Percentiles rank a stretch among this genome's conserved stretches.
Evolutionary conservation across 2,329 filamentous ascomycete genomes (phyloP).

Genomic region (Harringtonia aguacate): DNA sequence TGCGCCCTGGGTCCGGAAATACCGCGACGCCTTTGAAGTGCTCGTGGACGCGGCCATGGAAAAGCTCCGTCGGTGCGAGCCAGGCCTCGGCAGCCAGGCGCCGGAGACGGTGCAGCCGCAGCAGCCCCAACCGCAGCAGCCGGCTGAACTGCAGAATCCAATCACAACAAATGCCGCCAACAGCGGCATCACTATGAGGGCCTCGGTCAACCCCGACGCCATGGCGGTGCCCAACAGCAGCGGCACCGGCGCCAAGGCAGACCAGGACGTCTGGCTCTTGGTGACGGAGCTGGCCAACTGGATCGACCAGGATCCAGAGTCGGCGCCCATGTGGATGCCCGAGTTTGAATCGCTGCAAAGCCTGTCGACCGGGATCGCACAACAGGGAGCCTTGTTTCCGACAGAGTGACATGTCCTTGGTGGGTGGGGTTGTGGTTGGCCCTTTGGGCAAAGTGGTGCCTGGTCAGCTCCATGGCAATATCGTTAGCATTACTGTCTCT

Average conservation of each 20-base stretch:
- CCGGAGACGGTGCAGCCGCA: neutral
- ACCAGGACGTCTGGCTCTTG: conserved; percentile 1
- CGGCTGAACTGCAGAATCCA: neutral
- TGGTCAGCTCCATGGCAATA: no score
- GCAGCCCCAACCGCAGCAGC: neutral
- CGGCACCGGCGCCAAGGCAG: neutral
- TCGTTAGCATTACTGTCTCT: no score
- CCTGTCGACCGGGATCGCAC: no score
- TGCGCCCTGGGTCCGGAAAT: conserved; percentile 34
- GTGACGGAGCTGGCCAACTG: conserved; percentile 6
- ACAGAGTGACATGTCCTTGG: no score
- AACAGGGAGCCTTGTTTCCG: no score
- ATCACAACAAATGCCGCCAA: neutral
- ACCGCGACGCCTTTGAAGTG: conserved; percentile 34
- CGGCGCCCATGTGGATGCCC: conserved; percentile 5
- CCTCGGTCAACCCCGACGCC: neutral
- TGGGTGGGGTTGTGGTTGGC: no score
- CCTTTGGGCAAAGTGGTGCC: no score
- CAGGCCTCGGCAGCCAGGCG: neutral
- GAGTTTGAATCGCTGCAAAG: conserved; percentile 5
- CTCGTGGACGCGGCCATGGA: conserved; percentile 35
- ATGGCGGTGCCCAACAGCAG: neutral
- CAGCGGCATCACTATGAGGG: neutral
- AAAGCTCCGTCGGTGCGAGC: conserved; percentile 2
- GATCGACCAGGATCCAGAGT: conserved; percentile 1